These are phyloP conservation scores for Leishmania guyanensis DNA, from an alignment of 208 protist species.

Conservation along the genomic window DNA sequence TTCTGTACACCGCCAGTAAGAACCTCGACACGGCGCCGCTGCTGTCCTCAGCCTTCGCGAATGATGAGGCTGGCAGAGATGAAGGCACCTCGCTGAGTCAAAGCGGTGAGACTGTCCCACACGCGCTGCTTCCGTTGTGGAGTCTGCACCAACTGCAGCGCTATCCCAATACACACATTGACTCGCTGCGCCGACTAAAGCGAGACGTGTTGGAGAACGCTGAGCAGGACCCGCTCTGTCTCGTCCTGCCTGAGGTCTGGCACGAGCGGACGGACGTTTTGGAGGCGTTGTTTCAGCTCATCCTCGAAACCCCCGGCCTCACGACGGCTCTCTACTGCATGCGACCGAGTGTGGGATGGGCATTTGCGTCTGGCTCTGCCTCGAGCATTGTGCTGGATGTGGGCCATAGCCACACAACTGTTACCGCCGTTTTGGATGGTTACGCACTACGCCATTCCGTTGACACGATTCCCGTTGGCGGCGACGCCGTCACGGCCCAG, in stretches of 20 bases:
- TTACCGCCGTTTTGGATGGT: slow-evolving; percentile 82
- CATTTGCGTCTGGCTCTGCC: slow-evolving; percentile 58
- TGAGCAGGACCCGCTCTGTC: slow-evolving; percentile 66
- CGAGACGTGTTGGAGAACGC: slow-evolving; percentile 43
- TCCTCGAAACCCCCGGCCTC: slow-evolving; percentile 62
- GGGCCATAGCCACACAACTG: slow-evolving; percentile 73
- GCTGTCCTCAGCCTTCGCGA: background rate
- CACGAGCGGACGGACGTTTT: slow-evolving; percentile 67
- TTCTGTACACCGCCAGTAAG: slow-evolving; percentile 35
- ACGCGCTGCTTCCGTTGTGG: slow-evolving; percentile 59
- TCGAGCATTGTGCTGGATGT: slow-evolving; percentile 82
- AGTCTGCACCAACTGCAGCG: slow-evolving; percentile 43
- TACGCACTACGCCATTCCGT: slow-evolving; percentile 74
- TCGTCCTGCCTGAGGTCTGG: slow-evolving; percentile 83
- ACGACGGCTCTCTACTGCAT: slow-evolving; percentile 70
- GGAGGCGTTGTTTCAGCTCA: slow-evolving; percentile 42
- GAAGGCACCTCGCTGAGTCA: background rate
- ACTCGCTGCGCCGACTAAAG: slow-evolving; percentile 52
- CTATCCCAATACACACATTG: slow-evolving; percentile 50
- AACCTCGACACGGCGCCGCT: slow-evolving; percentile 1
- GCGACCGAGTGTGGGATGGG: slow-evolving; percentile 77
- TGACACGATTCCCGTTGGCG: slow-evolving; percentile 48
- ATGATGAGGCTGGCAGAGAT: too few relatives aligned
- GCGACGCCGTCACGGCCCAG: slow-evolving; percentile 56
- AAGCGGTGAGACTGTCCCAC: background rate